Base-by-base conservation (phyloP, 2,329 filamentous ascomycete genomes). In the Aureobasidium vineae region DNA sequence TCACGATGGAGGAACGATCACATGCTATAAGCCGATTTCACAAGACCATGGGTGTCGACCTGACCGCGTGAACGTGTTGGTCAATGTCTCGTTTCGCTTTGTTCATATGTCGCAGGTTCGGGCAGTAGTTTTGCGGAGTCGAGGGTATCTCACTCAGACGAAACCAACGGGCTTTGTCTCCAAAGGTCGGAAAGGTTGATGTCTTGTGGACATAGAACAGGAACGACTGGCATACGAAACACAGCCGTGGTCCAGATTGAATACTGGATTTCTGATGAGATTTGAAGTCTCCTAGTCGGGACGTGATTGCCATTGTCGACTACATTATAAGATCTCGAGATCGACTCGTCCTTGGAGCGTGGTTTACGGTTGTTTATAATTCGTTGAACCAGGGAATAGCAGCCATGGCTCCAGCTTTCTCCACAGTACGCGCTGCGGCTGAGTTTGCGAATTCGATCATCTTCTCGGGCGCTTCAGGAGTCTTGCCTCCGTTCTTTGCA, bases 321-420 rank as follows among this genome's bases (percentile, higher is more conserved):
- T 38, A 54, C 10, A 23, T 54, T 7, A 38, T 23, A 15, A 23
- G 11, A 19, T 23, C 5, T 3, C 11, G 33, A 28, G 4, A 3
- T 36, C 5, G 21, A 5, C 1, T 11, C 36, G n/a, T 41, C 21
- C 21, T 41, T 41, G 19, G 1, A 41, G 13, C 7, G 38, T 28
- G 15, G 2, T 23, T 16, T 10, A n/a, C 6, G 10, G 31, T 23
- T 15, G 28, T 26, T 26, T 49, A 54, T 16, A 64, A n/a, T 68
- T 87, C 84, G 66, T 87, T 82, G 36, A 83, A 79, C 84, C 85
- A 89, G 0, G 88, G 88, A 72, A 91, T 90, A 31, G 86, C 84
- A 67, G 81, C 83, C 78, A 89, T 86, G 5, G 88, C 88, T 0
- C 88, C 88, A 26, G 80, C 76, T 72, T 82, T 85, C 77, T 88